Base-by-base conservation (phyloP, 2,329 filamentous ascomycete species). In the Monosporascus cannonballus region DNA sequence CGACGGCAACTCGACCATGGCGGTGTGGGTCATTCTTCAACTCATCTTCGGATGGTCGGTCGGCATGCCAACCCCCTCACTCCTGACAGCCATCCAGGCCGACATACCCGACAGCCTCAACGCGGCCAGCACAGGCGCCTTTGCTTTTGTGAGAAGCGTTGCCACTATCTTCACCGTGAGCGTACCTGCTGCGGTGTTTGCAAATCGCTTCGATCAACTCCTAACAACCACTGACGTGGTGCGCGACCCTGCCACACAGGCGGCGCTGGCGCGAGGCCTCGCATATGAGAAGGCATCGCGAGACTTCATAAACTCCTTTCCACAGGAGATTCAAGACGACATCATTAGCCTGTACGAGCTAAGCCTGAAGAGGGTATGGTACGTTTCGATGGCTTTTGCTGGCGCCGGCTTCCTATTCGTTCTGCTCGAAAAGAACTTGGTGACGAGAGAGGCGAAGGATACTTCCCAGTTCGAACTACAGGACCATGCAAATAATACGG, bases 121-220 rank as follows among this genome's bases (percentile, higher is more conserved):
- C 1, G 60, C 63, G 3, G 56, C 61, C 14, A 67, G 67, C 5
- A 65, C 64, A 11, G 65, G 64, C 15, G 69, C 72, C 54, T 70
- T 65, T 54, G 59, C 61, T 6, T 76, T 75, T 55, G 62, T 71
- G 51, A 62, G 73, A 9, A 68, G 63, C 27, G 64, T 75, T n/a
- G 73, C 73, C 1, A 64, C 67, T 37, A 68, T 71, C 15, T 65
- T 73, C 42, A 72, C 72, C 17, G 67, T 75, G 2, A 65, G 68
- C 1, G 65, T 76, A 8, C 68, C 67, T 2, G 66, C 66, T 1
- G 61, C 65, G 2, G 65, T 73, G 20, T 74, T 73, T 55, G 52
- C 9, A 18, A 44, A 44, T 44, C 39, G 39, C 17, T 44, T 44
- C 39, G 39, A 44, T 22, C 39, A 44, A 22, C 39, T 44, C 3